Percentiles rank a stretch among this genome's conserved stretches.
Evolutionary conservation across 108 stramenopile genomes (phyloP).

Genomic region (Conticribra guillardii): DNA sequence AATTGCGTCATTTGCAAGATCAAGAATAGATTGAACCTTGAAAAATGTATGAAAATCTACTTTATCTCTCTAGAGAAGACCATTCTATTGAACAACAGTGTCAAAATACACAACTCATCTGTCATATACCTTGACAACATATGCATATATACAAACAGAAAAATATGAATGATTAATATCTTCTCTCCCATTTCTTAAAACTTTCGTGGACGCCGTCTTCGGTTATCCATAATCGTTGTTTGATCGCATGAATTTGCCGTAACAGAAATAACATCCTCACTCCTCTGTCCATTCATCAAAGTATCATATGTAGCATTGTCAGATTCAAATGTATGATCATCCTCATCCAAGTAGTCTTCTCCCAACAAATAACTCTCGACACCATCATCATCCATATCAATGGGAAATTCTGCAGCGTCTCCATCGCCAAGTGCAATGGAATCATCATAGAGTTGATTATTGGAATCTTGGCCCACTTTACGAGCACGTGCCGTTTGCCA

Average conservation of each 20-base stretch:
- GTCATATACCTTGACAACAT: too few species aligned
- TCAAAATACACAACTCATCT: too few species aligned
- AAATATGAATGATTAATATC: too few species aligned
- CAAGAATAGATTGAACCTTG: too few species aligned
- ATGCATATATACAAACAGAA: too few species aligned
- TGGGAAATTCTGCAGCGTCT: neutral
- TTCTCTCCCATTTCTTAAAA: too few species aligned
- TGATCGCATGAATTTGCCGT: neutral
- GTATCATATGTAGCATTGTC: neutral
- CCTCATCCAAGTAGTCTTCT: neutral
- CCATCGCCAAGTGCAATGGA: neutral
- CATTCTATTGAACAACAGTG: too few species aligned
- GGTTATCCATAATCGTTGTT: neutral
- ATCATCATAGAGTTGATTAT: neutral
- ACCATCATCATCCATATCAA: neutral
- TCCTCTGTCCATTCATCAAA: neutral
- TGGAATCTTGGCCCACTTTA: neutral
- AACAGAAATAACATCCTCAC: neutral
- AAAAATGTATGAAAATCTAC: too few species aligned
- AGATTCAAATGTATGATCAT: neutral
- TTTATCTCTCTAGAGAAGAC: too few species aligned
- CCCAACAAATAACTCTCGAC: too few species aligned
- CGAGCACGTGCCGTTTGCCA: constrained; percentile 25
- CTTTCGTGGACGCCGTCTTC: neutral
- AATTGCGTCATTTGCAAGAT: too few species aligned